Evolutionary conservation across 805 yeast genomes (phyloP).

Genomic region (Saturnispora dispora): DNA sequence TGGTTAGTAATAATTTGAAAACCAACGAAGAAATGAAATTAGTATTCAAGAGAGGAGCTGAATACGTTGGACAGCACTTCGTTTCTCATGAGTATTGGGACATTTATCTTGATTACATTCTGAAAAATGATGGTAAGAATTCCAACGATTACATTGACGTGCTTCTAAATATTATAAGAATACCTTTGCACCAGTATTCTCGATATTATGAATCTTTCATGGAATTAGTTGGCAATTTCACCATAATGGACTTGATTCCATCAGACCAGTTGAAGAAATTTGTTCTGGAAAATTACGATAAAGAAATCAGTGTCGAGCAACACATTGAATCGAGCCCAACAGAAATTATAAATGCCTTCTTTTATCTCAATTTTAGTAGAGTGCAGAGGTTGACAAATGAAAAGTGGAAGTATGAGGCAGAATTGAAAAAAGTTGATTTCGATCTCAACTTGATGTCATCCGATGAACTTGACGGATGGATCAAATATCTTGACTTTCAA

Average conservation of each 20-base stretch:
- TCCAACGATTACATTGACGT: constrained; percentile 32
- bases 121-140: constrained; percentile 25
- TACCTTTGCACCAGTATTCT: constrained; percentile 85
- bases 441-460: constrained; percentile 36
- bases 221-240: constrained; percentile 29
- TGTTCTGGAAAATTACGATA: constrained; percentile 10
- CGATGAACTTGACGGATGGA: constrained; percentile 48
- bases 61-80: constrained; percentile 58
- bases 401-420: constrained; percentile 68
- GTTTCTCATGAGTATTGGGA: constrained; percentile 82
- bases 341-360: constrained; percentile 33
- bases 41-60: constrained; percentile 41
- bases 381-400: constrained; percentile 46
- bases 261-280: constrained; percentile 25
- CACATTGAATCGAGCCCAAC: constrained; percentile 13
- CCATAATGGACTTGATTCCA: constrained; percentile 27
- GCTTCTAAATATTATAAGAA: constrained; percentile 36
- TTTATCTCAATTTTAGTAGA: constrained; percentile 32
- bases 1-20: constrained; percentile 34
- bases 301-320: not conserved
- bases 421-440: constrained; percentile 50
- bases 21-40: constrained; percentile 26
- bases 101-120: constrained; percentile 54
- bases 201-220: constrained; percentile 51
- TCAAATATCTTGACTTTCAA: constrained; percentile 47